These are phyloP conservation scores for Luffa aegyptiaca DNA, from an alignment of 306 rosid species.

Conservation along the genomic window DNA sequence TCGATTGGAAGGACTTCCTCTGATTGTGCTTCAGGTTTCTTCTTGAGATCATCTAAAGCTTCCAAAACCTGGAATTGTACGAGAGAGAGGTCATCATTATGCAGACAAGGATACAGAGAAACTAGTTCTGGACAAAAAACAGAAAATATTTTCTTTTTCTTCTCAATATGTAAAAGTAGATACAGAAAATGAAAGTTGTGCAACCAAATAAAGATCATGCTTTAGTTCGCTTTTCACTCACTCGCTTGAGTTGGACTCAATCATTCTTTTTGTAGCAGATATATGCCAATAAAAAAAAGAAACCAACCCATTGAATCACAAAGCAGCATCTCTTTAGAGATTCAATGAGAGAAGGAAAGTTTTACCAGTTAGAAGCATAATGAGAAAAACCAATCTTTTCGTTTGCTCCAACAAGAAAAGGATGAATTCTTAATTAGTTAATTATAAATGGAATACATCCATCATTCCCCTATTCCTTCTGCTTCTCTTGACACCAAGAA, in stretches of 20 bases:
- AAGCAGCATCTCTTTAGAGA: not conserved
- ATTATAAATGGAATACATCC: not conserved
- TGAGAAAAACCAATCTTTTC: not conserved
- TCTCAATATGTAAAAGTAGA: not conserved
- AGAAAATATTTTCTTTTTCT: not conserved
- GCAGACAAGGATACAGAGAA: not conserved
- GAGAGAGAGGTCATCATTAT: not conserved
- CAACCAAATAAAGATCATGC: not conserved
- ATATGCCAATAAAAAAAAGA: not conserved
- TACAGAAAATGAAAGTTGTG: not conserved
- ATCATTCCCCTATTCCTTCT: not conserved
- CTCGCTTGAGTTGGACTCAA: too few species aligned
- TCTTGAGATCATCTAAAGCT: conserved; percentile 63
- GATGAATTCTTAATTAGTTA: not conserved
- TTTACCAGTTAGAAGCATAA: not conserved
- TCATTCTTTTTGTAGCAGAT: not conserved
- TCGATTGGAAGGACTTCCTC: conserved; percentile 70
- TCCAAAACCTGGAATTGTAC: conserved; percentile 62
- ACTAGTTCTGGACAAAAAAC: not conserved
- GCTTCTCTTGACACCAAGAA: not conserved
- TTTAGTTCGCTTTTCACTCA: not conserved
- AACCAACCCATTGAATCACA: not conserved
- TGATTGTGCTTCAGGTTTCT: conserved; percentile 61
- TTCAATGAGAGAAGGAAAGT: not conserved
- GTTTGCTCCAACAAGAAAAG: not conserved